Base-by-base conservation (phyloP, 352 stramenopile species). In the Phytophthora chlamydospora region DNA sequence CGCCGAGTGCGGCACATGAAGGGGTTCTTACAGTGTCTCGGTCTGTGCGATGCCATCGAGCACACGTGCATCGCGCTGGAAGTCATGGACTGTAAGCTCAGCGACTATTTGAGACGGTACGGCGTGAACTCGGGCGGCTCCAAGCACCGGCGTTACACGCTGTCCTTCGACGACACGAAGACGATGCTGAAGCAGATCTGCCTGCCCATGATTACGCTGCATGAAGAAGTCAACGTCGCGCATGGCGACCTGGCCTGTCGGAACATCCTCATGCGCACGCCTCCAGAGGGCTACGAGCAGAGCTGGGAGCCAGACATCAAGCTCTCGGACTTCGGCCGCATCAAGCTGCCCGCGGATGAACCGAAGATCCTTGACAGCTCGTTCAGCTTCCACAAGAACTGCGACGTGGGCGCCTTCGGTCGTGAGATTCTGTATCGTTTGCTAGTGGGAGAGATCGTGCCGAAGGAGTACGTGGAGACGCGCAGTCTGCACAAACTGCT, bases 41-140 rank as follows among this genome's bases (percentile, higher is more conserved):
- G 85, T 2, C 55, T 93, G 14, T 95, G 85, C 47, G 85, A 95
- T 50, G 85, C 66, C 32, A 93, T 95, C 36, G 82, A 92, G 33
- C 85, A 95, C 51, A 95, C 85, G 10, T 95, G 85, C 51, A 95
- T 95, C 32, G 85, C 85, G 1, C 62, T 95, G 6, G 85, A 95
- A 55, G 85, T 95, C n/a, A 90, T 95, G 83, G 84, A 95, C 53
- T 93, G 85, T 66, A 95, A 95, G 52, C 71, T 95, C 11, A 95
- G 85, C 53, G 85, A 95, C 58, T 95, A 95, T 62, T 69, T 93
- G 67, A 70, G 85, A 47, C 66, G 79, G 31, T 90, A 92, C 46
- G 83, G 85, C 6, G 71, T 71, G 16, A 77, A 73, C 52, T 75
- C 51, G 10, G 66, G 61, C 3, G 58, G 64, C 3, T 78, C 73